Base-by-base conservation (phyloP, 1,139 yeast genomes). In the Zygosaccharomyces pseudobailii region DNA sequence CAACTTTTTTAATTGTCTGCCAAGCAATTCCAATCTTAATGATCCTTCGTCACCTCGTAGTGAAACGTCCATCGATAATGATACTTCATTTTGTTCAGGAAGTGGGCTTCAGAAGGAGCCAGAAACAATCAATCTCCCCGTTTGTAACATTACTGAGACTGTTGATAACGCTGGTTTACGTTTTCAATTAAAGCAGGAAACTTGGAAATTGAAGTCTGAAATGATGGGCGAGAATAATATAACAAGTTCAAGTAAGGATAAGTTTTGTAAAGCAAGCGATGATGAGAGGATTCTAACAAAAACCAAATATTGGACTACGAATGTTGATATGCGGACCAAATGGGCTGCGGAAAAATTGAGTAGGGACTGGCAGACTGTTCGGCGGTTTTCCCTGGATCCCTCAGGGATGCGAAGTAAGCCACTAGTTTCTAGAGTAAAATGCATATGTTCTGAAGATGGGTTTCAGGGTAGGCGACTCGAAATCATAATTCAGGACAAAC, bases 181-280 rank as follows among this genome's bases (percentile, higher is more conserved):
- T 24, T 33, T 48, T 36, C 55, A 50, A 35, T 37, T 46, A 40
- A 54, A 52, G 40, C 43, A 52, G 39, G 47, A 51, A n/a, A 51
- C 49, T 0, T 38, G 53, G 47, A 45, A 46, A 20, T 17, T 47
- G 36, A 45, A 28, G 31, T 42, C 35, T 34, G 47, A 50, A 25
- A 42, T 38, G 8, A 4, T 36, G 27, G 17, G 23, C 32, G 31
- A 27, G 20, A 20, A n/a, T 19, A 27, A 20, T 6, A 6, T 21
- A 5, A 34, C 17, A 8, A 25, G 28, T 4, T 28, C 24, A 2
- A 19, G 25, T 7, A 28, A 19, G 3, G 21, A 24, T 17, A 6
- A n/a, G 23, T 8, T 24, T 8, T 17, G 23, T 20, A 7, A 28
- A 3, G 19, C 23, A 28, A 38, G 32, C 20, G 17, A 27, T 28